Percentiles rank a stretch among this genome's conserved stretches.
phyloP scores from a whole-genome alignment of 768 basidiomycete species.

The Macrolepiota dolichaula region DNA sequence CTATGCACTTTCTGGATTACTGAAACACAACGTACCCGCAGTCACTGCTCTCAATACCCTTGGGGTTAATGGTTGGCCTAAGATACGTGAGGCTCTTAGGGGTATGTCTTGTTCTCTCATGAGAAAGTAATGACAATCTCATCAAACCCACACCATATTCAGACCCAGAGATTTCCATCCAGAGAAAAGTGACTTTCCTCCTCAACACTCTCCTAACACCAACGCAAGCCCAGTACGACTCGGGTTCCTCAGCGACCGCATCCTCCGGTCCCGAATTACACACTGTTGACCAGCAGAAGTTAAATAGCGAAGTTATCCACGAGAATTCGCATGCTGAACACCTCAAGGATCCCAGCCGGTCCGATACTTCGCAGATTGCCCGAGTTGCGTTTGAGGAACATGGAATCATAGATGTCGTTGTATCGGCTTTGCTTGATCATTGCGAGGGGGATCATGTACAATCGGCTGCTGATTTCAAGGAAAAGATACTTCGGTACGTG shows the following conservation, averaged over 20 bases:
- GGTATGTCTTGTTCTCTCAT: constrained; percentile 33
- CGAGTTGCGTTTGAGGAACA: constrained; percentile 45
- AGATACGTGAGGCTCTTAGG: constrained; percentile 56
- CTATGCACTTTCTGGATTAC: constrained; percentile 72
- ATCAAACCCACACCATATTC: not conserved
- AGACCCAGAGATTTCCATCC: constrained; percentile 79
- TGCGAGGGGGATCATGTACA: constrained; percentile 59
- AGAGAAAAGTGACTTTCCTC: constrained; percentile 77
- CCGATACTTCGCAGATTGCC: constrained; percentile 46
- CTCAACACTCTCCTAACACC: constrained; percentile 62
- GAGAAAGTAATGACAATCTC: not conserved
- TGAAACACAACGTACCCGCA: constrained; percentile 76
- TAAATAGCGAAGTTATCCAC: constrained; percentile 41
- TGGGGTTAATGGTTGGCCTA: constrained; percentile 59
- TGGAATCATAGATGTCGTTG: constrained; percentile 45
- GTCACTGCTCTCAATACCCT: constrained; percentile 46
- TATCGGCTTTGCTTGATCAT: constrained; percentile 47
- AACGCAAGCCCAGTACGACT: constrained; percentile 12
- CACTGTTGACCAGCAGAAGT: constrained; percentile 10
- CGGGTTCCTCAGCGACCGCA: not conserved
- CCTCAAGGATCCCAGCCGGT: constrained; percentile 50
- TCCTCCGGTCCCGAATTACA: constrained; percentile 19
- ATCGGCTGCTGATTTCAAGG: constrained; percentile 59
- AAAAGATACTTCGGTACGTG: constrained; percentile 54
- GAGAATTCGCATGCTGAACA: constrained; percentile 72